Base-by-base conservation (phyloP, 2,329 filamentous ascomycete species). In the Pseudopyrenochaeta lycopersici region DNA sequence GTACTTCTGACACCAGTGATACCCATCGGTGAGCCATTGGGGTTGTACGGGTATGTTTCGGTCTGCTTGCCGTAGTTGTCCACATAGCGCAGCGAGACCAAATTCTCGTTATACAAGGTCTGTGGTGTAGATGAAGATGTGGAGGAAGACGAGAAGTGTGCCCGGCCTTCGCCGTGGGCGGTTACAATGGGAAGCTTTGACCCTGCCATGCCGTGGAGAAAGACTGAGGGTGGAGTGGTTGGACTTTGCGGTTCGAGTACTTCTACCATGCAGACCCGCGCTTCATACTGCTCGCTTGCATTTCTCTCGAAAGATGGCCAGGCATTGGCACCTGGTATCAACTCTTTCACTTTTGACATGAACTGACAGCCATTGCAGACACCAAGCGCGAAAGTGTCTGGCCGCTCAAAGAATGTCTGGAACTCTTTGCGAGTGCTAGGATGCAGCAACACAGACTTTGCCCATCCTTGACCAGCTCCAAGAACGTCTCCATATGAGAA, bases 301-400 rank as follows among this genome's bases (percentile, higher is more conserved):
- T 98, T 98, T 54, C 90, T 84, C 53, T 94, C 89, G 76, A 97
- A 97, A 20, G 85, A 90, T 2, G 92, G 93, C 92, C 93, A 97
- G 67, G 85, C 79, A 61, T 81, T 76, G 0, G 92, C 87, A n/a
- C 92, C 93, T 1, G 92, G 93, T 59, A 97, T 96, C 47, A 97
- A 81, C 54, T 89, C 87, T 71, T 91, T 91, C 35, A 96, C 81
- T 45, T 92, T 87, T 5, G 90, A 90, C 35, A 98, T 81, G 86
- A 98, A 96, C 77, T 99, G 95, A 73, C 95, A 98, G 45, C 95
- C 95, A 74, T 99, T 99, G 84, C 95, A 98, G 30, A 98, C 92
- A 66, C 95, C 95, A 1, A 99, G 84, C 0, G 92, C 84, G 76
- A 99, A 98, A 0, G 95, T 98, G 72, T 97, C 92, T 4, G 88